Evolutionary conservation across 352 stramenopile genomes (phyloP).

Genomic region (Thalassiosira exigua): DNA sequence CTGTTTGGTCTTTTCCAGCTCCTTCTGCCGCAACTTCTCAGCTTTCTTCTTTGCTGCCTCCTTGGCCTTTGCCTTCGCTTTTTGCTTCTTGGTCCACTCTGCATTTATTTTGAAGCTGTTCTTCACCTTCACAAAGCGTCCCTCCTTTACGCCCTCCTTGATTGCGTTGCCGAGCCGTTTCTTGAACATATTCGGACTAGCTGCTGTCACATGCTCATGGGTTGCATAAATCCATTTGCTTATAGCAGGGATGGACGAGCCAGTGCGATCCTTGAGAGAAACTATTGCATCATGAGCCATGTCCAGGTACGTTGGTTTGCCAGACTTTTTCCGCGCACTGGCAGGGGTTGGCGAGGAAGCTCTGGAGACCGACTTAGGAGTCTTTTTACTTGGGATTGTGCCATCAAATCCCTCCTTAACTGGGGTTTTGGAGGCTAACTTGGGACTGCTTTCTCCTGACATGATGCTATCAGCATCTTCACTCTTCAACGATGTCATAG

Average conservation of each 20-base stretch:
- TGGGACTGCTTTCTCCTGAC: slow-evolving; percentile 9
- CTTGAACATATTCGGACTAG: slow-evolving; percentile 51
- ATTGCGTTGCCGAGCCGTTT: slow-evolving; percentile 52
- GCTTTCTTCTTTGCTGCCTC: slow-evolving; percentile 37
- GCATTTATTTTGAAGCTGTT: slow-evolving; percentile 79
- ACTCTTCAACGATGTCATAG: too few relatives aligned
- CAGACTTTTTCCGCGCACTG: slow-evolving; percentile 29
- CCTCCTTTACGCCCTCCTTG: slow-evolving; percentile 71
- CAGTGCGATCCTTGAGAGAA: slow-evolving; percentile 74
- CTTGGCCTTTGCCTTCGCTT: slow-evolving; percentile 48
- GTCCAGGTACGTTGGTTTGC: slow-evolving; percentile 67
- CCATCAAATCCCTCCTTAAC: slow-evolving; percentile 1
- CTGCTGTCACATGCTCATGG: slow-evolving; percentile 14
- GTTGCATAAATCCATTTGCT: slow-evolving; percentile 76
- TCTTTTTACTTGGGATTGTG: slow-evolving; percentile 35
- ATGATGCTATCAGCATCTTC: slow-evolving; percentile 8
- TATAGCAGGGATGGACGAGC: slow-evolving; percentile 70
- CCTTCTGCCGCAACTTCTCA: slow-evolving; percentile 27
- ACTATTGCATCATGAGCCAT: slow-evolving; percentile 77
- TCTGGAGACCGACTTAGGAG: too few relatives aligned
- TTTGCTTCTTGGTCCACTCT: slow-evolving; percentile 66
- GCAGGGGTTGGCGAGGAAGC: slow-evolving; percentile 5
- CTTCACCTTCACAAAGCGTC: slow-evolving; percentile 75
- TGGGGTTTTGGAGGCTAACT: too few relatives aligned
- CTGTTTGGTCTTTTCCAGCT: slow-evolving; percentile 23